Evolutionary conservation across 2,329 filamentous ascomycete species (phyloP).

Genomic region (Curvularia eragrostidis): DNA sequence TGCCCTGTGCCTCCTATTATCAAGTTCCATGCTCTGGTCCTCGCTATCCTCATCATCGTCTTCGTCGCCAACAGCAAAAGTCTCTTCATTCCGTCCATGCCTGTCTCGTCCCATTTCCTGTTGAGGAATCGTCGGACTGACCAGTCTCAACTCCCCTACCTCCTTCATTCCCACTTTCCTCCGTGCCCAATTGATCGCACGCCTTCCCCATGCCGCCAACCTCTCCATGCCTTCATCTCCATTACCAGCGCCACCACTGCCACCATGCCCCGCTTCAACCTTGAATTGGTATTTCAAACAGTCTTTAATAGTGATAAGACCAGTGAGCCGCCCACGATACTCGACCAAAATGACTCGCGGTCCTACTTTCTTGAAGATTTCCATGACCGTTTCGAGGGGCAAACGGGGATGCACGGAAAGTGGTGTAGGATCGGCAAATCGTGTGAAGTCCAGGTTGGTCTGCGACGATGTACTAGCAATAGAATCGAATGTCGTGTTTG

Average conservation of each 20-base stretch:
- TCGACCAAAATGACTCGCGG: constrained; percentile 93
- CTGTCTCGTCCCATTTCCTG: constrained; percentile 12
- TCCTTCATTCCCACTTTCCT: constrained; percentile 23
- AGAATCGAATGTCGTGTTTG: constrained; percentile 63
- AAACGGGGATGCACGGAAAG: constrained; percentile 90
- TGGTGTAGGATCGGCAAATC: constrained; percentile 88
- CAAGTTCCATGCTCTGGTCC: constrained; percentile 15
- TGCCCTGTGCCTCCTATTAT: constrained; percentile 22
- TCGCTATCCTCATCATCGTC: constrained; percentile 3
- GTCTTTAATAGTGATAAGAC: constrained; percentile 94
- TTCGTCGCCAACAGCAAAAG: constrained; percentile 18
- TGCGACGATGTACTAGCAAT: constrained; percentile 61
- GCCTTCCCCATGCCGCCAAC: constrained; percentile 31
- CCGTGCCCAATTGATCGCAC: constrained; percentile 29
- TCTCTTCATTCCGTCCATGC: constrained; percentile 8
- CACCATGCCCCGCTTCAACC: constrained; percentile 68
- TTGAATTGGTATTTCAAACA: constrained; percentile 98
- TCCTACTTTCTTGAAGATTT: constrained; percentile 97
- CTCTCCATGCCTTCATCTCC: constrained; percentile 43
- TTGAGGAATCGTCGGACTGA: constrained; percentile 29
- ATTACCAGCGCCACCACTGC: constrained; percentile 4
- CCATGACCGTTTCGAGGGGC: constrained; percentile 96
- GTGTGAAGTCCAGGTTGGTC: constrained; percentile 76
- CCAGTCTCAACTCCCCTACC: constrained; percentile 36
- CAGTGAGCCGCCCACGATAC: constrained; percentile 80